Evolutionary conservation across 495 filamentous ascomycete genomes (phyloP).

Genomic region (Darksidea phi): DNA sequence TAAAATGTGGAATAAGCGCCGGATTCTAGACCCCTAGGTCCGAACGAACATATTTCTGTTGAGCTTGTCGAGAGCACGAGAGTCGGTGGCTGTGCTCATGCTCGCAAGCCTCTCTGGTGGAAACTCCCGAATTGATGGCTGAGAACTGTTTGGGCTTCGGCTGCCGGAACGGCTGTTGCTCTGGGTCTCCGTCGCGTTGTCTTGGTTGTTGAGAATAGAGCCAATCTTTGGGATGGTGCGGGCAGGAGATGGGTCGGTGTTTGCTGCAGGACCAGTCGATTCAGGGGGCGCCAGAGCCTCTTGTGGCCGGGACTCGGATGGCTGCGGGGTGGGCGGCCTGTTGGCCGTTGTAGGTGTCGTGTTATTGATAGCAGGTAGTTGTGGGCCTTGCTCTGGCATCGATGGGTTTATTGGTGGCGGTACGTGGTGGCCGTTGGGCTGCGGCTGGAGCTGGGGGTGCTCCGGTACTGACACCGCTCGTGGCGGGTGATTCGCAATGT

Average conservation of each 20-base stretch:
- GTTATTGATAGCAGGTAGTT: constrained; percentile 31
- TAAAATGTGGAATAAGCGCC: background rate
- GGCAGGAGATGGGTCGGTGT: constrained; percentile 38
- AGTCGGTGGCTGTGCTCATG: constrained; percentile 8
- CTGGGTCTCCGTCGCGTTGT: constrained; percentile 37
- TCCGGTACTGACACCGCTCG: constrained; percentile 10
- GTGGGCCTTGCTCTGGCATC: constrained; percentile 24
- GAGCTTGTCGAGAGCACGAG: constrained; percentile 8
- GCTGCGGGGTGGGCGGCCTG: constrained; percentile 25
- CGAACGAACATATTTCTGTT: constrained; percentile 2
- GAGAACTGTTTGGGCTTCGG: constrained; percentile 40
- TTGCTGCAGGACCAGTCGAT: constrained; percentile 36
- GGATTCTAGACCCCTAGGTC: background rate
- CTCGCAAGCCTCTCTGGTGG: constrained; percentile 5
- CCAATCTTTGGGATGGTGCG: constrained; percentile 54
- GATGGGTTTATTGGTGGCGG: background rate
- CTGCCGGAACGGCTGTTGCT: constrained; percentile 41
- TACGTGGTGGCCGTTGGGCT: constrained; percentile 3
- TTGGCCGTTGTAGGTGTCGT: background rate
- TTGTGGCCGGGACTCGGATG: constrained; percentile 13
- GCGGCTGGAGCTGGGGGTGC: constrained; percentile 12
- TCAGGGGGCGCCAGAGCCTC: constrained; percentile 31
- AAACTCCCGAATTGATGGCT: constrained; percentile 12
- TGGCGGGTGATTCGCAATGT: constrained; percentile 9
- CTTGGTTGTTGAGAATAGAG: constrained; percentile 51